Percentiles rank a stretch among this genome's conserved stretches.
Evolutionary conservation across 108 stramenopile genomes (phyloP).

Genomic region (Cyclotella atomus): DNA sequence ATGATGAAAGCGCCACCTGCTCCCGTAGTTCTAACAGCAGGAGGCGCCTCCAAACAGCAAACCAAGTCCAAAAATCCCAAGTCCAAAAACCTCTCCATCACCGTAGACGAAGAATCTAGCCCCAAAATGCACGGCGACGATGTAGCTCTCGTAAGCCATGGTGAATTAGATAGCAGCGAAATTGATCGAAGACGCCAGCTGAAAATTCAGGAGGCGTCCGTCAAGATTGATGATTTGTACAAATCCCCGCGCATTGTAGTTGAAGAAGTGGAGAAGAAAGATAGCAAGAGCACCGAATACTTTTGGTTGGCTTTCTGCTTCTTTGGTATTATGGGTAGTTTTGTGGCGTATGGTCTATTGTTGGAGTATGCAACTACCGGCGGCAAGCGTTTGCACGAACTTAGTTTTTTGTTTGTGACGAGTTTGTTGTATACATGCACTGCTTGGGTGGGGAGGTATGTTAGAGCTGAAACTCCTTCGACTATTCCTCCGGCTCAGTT

Average conservation of each 20-base stretch:
- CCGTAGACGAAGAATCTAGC: constrained; percentile 1
- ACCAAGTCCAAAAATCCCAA: not conserved
- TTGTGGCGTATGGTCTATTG: constrained; percentile 91
- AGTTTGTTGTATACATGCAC: constrained; percentile 90
- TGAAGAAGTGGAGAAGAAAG: constrained; percentile 10
- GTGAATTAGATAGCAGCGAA: constrained; percentile 9
- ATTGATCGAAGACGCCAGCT: constrained; percentile 29
- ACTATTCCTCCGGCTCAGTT: constrained; percentile 93
- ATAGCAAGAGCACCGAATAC: constrained; percentile 48
- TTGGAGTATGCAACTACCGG: constrained; percentile 95
- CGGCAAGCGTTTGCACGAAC: constrained; percentile 92
- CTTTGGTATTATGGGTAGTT: constrained; percentile 90
- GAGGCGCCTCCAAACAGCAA: constrained; percentile 7
- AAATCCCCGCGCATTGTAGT: constrained; percentile 42
- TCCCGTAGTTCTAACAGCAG: constrained; percentile 32
- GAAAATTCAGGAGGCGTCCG: constrained; percentile 30
- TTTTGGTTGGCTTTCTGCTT: constrained; percentile 89
- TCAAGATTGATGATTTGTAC: constrained; percentile 48
- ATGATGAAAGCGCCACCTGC: constrained; percentile 28
- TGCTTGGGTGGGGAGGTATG: constrained; percentile 82
- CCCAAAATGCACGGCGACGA: not conserved
- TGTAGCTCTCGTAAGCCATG: not conserved
- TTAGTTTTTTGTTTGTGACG: constrained; percentile 95
- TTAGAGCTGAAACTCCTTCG: constrained; percentile 90
- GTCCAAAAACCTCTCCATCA: not conserved